Evolutionary conservation across 192 early-diverging fungal species (phyloP).

Genomic region (Mortierella antarctica): DNA sequence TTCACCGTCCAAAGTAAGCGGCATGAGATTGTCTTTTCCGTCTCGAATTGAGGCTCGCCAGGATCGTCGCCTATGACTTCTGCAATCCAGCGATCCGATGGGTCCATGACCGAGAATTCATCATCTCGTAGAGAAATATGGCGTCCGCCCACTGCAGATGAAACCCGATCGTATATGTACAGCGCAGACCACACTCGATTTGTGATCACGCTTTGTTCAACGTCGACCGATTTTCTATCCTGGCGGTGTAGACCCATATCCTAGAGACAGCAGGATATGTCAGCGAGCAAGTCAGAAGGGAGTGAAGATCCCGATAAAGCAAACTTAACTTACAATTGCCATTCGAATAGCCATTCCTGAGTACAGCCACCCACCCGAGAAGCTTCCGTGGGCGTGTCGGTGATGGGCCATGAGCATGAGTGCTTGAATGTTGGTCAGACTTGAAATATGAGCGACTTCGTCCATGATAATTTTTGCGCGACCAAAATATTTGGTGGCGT

Average conservation of each 20-base stretch:
- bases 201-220: slow-evolving; percentile 43
- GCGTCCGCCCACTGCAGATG: slow-evolving; percentile 38
- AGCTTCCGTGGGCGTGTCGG: slow-evolving; percentile 74
- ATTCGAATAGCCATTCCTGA: slow-evolving; percentile 67
- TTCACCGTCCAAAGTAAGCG: slow-evolving; percentile 47
- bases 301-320: no score
- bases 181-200: slow-evolving; percentile 50
- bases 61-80: slow-evolving; percentile 37
- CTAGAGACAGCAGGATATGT: not conserved
- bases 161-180: slow-evolving; percentile 46
- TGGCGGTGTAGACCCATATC: slow-evolving; percentile 51
- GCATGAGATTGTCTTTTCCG: slow-evolving; percentile 43
- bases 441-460: slow-evolving; percentile 70
- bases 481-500: slow-evolving; percentile 66
- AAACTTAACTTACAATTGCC: slow-evolving; percentile 54
- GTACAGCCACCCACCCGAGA: slow-evolving; percentile 80
- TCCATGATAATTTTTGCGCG: slow-evolving; percentile 79
- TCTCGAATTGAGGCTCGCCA: slow-evolving; percentile 42
- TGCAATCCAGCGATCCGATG: slow-evolving; percentile 45
- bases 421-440: slow-evolving; percentile 70
- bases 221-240: slow-evolving; percentile 33
- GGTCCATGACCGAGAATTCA: slow-evolving; percentile 49
- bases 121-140: slow-evolving; percentile 50
- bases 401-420: slow-evolving; percentile 75
- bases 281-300: not conserved